Evolutionary conservation across 1,284 basidiomycete species (phyloP), one percentile per base, ranked within the genome.

Genomic region (Trichosporon asahii): DNA sequence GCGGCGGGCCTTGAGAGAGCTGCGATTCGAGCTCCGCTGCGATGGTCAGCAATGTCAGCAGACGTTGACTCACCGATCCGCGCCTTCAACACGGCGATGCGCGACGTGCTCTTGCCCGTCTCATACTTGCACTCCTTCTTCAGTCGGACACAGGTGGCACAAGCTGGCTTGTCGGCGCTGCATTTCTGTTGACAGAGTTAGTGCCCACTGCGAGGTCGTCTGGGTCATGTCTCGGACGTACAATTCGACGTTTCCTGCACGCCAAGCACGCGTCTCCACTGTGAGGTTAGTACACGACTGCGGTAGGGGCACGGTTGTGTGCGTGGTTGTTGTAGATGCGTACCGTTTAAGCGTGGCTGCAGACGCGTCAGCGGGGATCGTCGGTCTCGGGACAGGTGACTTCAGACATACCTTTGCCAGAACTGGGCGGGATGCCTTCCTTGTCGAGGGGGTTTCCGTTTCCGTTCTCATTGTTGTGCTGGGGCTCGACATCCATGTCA

Each of bases 181-280:
- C 77, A 78, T 40, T 74, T 70, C 76, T 77, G 65, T 29, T 15
- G 57, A 18, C 5, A 12, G 2, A 9, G 65, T 40, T 14, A 40
- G 68, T 23, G 11, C 14, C 37, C n/a, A n/a, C 27, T 14, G 7
- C 57, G n/a, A 35, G 27, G 23, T 15, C 9, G 57, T 15, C 18
- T 67, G 25, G 23, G 27, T 6, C 31, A 40, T 60, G 21, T n/a
- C 11, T 37, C 18, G 7, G 8, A 76, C 69, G 69, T 67, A 77
- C 76, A 14, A 78, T 76, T 49, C 76, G 73, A 1, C 77, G 73
- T n/a, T 71, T 68, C 5, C 77, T 73, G 40, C 77, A 78, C 8
- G 73, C 72, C 46, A 78, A 66, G 65, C 77, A 77, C 9, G 77
- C 77, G 61, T 77, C 75, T 21, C 76, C 75, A 33, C 75, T 76